A percentile compares a stretch with the other conserved stretches of the same genome.
phyloP scores from a whole-genome alignment of 2,329 filamentous ascomycete genomes.

The Colletotrichum liriopes region DNA sequence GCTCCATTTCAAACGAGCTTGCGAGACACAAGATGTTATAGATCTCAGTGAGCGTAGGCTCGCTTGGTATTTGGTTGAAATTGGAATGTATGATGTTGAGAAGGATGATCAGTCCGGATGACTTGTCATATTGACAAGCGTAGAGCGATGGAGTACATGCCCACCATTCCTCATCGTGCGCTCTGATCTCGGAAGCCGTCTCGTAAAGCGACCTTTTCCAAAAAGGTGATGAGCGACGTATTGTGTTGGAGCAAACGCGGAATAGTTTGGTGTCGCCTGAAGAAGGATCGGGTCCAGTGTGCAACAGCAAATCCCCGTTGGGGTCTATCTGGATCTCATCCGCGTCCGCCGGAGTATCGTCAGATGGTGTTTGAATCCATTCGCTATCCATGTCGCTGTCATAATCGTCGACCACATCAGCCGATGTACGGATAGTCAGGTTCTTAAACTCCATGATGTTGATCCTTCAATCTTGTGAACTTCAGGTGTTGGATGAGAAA shows the following conservation, averaged over 20 bases:
- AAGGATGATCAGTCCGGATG: conserved; percentile 20
- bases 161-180: conserved; percentile 12
- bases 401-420: not conserved
- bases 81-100: conserved; percentile 34
- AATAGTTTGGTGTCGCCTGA: conserved; percentile 19
- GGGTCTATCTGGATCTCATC: conserved; percentile 32
- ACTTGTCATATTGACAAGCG: conserved; percentile 31
- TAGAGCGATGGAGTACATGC: conserved; percentile 17
- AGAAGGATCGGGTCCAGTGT: not conserved
- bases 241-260: conserved; percentile 30
- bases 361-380: conserved; percentile 31
- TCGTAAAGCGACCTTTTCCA: conserved; percentile 30
- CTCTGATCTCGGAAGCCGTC: not conserved
- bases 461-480: not conserved
- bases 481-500: not conserved
- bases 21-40: conserved; percentile 30
- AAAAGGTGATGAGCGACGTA: conserved; percentile 34
- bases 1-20: conserved; percentile 36
- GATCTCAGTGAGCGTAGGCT: conserved; percentile 10
- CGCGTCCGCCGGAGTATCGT: conserved; percentile 15
- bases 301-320: conserved; percentile 25
- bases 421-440: conserved; percentile 12
- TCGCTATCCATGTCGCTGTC: conserved; percentile 33
- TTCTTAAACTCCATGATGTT: conserved; percentile 18
- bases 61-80: conserved; percentile 19